Base-by-base conservation (phyloP, 1,284 basidiomycete species). In the Moesziomyces parantarcticus region DNA sequence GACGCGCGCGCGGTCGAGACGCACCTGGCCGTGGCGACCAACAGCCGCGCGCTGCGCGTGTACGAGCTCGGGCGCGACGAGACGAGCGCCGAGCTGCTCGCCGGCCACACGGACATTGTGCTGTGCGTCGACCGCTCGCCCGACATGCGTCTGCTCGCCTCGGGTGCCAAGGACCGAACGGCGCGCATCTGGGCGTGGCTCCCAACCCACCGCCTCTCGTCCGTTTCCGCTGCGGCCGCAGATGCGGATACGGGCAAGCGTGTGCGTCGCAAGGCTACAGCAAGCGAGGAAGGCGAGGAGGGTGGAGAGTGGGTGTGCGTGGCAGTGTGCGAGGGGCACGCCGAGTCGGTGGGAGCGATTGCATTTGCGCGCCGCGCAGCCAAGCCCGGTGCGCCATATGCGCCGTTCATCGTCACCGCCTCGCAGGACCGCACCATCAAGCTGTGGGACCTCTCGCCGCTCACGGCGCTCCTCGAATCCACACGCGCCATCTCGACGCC, bases 341-440 rank as follows among this genome's bases (percentile, higher is more conserved):
- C 94, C 14, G 95, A 97, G 85, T 93, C 92, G 62, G 89, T 99
- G 41, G 97, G 97, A 8, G 93, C 96, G 0, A 86, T 99, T 42
- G 91, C 92, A 1, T 87, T 98, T 67, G 73, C 79, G 4, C 64
- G 67, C 13, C 63, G 71, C n/a, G 44, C 69, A 11, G 34, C 57
- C 3, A 21, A 54, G 11, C 63, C 55, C 3, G 55, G 45, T 5
- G 51, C 57, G 1, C 43, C 65, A 4, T 55, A 32, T 4, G 66
- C 79, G 13, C 75, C 80, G 3, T 83, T 83, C 16, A 85, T 98
- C 25, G 86, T 95, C 9, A 97, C 94, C 5, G 97, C 94, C 20
- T 93, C 92, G 80, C 95, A 98, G 85, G 97, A 99, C 84, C 90
- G 93, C 29, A 99, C 97, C 3, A 92, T 97, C 84, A 99, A 99